Conservation (phyloP, 139 green algal species). For the Mesotaenium endlicherianum region DNA sequence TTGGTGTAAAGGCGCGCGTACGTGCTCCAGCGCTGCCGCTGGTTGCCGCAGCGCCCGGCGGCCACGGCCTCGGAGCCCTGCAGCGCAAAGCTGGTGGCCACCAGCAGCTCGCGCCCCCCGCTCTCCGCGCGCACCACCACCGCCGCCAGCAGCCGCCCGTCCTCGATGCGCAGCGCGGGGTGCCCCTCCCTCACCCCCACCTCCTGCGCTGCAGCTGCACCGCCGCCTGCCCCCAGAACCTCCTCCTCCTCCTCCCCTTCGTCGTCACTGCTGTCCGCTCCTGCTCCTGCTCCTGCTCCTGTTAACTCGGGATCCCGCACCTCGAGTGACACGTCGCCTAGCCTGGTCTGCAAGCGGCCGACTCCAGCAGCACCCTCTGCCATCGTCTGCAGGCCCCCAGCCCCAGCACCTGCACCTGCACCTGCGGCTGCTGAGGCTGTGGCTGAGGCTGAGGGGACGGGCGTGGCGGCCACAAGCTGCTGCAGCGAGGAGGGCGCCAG, state of each 20-base stretch:
- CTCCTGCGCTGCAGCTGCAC: background rate
- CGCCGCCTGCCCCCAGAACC: background rate
- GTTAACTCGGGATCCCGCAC: too few relatives aligned
- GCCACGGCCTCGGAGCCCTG: constrained; percentile 22
- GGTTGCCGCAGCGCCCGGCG: constrained; percentile 11
- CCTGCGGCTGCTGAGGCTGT: background rate
- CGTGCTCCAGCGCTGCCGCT: constrained; percentile 32
- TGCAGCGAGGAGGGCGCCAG: background rate
- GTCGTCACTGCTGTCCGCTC: background rate
- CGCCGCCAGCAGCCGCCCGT: constrained; percentile 31
- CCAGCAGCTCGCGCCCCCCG: constrained; percentile 13
- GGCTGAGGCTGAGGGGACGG: too few relatives aligned
- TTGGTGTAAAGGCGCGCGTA: constrained; percentile 21
- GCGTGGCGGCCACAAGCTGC: too few relatives aligned
- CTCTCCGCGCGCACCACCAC: constrained; percentile 43
- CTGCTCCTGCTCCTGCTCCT: background rate
- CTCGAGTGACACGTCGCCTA: background rate
- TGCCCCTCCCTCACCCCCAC: constrained; percentile 23
- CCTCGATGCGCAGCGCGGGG: constrained; percentile 37
- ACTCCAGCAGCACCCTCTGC: background rate
- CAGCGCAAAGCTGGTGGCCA: constrained; percentile 46
- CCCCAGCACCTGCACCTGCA: background rate
- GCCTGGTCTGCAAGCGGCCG: background rate
- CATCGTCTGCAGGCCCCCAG: background rate
- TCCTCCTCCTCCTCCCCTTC: background rate